A percentile compares a stretch with the other conserved stretches of the same genome.
Evolutionary conservation across 805 yeast species (phyloP).

Genomic region (Teunomyces tritomae): DNA sequence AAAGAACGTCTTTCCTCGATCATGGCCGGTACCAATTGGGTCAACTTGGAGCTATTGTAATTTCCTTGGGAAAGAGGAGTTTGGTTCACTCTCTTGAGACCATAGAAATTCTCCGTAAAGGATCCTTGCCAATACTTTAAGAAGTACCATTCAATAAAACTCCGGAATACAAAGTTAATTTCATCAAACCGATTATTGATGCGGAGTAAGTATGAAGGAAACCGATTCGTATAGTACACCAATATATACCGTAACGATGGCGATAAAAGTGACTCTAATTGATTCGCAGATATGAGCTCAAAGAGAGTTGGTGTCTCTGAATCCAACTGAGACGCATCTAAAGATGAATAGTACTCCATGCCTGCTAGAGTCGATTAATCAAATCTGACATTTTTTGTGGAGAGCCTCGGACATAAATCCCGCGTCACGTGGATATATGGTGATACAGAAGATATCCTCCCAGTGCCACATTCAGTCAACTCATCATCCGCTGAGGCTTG

Average conservation of each 20-base stretch:
- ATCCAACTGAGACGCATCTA: conserved; percentile 75
- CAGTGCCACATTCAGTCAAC: not conserved
- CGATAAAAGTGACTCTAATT: conserved; percentile 70
- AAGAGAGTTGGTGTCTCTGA: conserved; percentile 81
- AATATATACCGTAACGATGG: conserved; percentile 80
- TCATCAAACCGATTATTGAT: conserved; percentile 76
- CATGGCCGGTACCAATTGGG: conserved; percentile 37
- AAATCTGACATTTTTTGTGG: conserved; percentile 3
- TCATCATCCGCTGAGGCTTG: not conserved
- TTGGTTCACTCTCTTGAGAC: conserved; percentile 62
- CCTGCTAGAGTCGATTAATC: not conserved
- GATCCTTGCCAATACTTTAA: conserved; percentile 75
- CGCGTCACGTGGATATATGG: not conserved
- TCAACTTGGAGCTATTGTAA: conserved; percentile 31
- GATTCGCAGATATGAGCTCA: conserved; percentile 80
- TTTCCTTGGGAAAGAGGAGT: conserved; percentile 31
- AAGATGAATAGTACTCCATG: conserved; percentile 79
- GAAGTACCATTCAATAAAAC: conserved; percentile 68
- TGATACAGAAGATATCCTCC: not conserved
- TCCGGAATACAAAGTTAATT: conserved; percentile 57
- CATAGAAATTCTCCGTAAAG: conserved; percentile 90
- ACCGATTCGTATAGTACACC: conserved; percentile 73
- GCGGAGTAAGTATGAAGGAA: conserved; percentile 66
- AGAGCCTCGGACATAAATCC: conserved; percentile 2
- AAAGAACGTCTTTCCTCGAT: conserved; percentile 55